Evolutionary conservation across 2,329 filamentous ascomycete species (phyloP).

Genomic region (Sphaerulina populicola): DNA sequence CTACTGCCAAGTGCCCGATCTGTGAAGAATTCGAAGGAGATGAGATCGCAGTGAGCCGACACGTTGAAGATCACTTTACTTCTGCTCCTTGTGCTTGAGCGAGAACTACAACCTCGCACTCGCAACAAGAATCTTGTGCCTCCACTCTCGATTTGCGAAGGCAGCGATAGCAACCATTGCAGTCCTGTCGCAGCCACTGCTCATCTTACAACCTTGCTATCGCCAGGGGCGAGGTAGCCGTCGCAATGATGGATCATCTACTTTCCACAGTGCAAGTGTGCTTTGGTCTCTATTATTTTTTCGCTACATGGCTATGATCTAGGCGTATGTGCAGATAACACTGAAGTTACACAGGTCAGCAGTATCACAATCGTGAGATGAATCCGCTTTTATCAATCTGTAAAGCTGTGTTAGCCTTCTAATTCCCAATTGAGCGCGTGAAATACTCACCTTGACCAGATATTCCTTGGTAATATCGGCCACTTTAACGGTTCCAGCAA

Average conservation of each 20-base stretch:
- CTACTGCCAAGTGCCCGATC: constrained; percentile 50
- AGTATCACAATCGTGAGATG: constrained; percentile 21
- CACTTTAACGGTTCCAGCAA: constrained; percentile 34
- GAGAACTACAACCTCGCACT: too few species aligned
- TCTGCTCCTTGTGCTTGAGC: constrained; percentile 1
- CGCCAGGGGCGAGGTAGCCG: too few species aligned
- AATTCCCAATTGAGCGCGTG: neutral
- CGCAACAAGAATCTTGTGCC: too few species aligned
- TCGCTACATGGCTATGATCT: neutral
- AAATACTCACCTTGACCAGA: constrained; percentile 34
- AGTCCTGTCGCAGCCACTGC: too few species aligned
- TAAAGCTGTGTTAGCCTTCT: neutral
- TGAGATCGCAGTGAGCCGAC: constrained; percentile 57
- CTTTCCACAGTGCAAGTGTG: too few species aligned
- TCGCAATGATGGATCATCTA: too few species aligned
- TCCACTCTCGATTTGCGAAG: too few species aligned
- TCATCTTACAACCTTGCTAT: too few species aligned
- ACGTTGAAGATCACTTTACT: constrained; percentile 53
- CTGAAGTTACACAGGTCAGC: neutral
- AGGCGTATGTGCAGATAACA: neutral
- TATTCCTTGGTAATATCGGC: constrained; percentile 36
- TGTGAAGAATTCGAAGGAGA: constrained; percentile 61
- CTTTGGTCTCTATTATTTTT: too few species aligned
- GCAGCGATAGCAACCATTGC: too few species aligned
- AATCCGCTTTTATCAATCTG: constrained; percentile 29